Percentiles rank a stretch among this genome's conserved stretches.
These are phyloP conservation scores for Pterocarpus santalinus DNA, from an alignment of 306 rosid species.

Conservation along the genomic window DNA sequence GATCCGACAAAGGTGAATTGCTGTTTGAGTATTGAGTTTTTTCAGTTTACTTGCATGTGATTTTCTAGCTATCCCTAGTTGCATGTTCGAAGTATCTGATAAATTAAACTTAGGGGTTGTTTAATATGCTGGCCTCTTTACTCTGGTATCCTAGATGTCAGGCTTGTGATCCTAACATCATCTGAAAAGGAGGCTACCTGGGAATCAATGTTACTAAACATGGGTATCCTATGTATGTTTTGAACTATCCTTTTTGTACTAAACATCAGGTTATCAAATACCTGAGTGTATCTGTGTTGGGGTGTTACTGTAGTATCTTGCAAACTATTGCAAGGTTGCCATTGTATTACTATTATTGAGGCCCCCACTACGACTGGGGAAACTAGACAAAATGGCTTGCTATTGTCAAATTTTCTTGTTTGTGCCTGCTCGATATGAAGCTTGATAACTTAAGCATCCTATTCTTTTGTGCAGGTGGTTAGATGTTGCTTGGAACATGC, in stretches of 20 bases:
- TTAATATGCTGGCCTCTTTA: neutral
- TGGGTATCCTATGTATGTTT: too few species aligned
- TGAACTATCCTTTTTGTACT: too few species aligned
- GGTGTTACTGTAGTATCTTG: too few species aligned
- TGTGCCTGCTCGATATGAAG: neutral
- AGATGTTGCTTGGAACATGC: conserved; percentile 99
- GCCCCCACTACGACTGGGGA: neutral
- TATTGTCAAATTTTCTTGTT: neutral
- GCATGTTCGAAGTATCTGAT: neutral
- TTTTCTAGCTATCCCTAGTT: neutral
- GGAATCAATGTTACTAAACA: neutral
- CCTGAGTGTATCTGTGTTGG: too few species aligned
- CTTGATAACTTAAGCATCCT: conserved; percentile 11
- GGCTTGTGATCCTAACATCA: neutral
- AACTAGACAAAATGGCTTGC: neutral
- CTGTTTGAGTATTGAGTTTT: neutral
- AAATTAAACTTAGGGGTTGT: too few species aligned
- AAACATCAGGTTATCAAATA: too few species aligned
- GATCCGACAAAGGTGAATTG: conserved; percentile 93
- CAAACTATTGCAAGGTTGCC: too few species aligned
- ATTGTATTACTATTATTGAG: neutral
- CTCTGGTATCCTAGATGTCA: neutral
- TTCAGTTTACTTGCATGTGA: conserved; percentile 7
- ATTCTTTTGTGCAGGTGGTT: conserved; percentile 69
- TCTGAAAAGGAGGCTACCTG: neutral